These are phyloP conservation scores for Penicillium sp. DNA, from an alignment of 2,329 filamentous ascomycete genomes.

Conservation along the genomic window DNA sequence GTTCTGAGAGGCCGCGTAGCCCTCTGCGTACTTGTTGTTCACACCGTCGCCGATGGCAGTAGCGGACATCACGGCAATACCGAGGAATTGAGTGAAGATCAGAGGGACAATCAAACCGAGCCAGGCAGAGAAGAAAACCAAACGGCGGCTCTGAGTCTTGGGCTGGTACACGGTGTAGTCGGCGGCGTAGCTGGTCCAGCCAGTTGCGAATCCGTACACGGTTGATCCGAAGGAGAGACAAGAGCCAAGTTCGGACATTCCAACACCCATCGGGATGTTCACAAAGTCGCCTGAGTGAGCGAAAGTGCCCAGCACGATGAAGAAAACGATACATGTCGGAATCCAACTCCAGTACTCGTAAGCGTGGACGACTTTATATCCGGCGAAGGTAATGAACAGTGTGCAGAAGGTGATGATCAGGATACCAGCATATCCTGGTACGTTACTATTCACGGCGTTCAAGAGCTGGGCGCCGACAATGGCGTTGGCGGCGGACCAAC, in stretches of 20 bases:
- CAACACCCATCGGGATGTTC: conserved; percentile 61
- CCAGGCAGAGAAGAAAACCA: conserved; percentile 71
- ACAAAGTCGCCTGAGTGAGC: conserved; percentile 67
- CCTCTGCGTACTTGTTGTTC: conserved; percentile 56
- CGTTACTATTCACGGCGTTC: conserved; percentile 67
- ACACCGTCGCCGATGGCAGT: conserved; percentile 54
- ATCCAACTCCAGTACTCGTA: conserved; percentile 79
- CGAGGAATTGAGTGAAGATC: conserved; percentile 72
- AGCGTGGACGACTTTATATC: conserved; percentile 72
- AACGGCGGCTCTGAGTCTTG: conserved; percentile 56
- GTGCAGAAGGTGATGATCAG: conserved; percentile 71
- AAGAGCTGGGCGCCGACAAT: conserved; percentile 80
- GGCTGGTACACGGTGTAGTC: conserved; percentile 84
- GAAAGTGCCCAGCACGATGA: conserved; percentile 69
- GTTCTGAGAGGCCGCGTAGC: conserved; percentile 59
- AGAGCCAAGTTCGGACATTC: conserved; percentile 60
- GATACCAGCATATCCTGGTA: conserved; percentile 74
- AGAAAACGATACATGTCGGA: conserved; percentile 70
- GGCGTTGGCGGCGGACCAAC: conserved; percentile 75
- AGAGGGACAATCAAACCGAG: conserved; percentile 69
- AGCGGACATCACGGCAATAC: conserved; percentile 68
- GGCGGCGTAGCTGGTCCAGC: conserved; percentile 74
- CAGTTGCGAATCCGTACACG: conserved; percentile 68
- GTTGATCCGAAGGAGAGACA: conserved; percentile 67
- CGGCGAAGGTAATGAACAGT: conserved; percentile 69